phyloP scores from a whole-genome alignment of 108 stramenopile genomes.

The Cylindrotheca fusiformis region DNA sequence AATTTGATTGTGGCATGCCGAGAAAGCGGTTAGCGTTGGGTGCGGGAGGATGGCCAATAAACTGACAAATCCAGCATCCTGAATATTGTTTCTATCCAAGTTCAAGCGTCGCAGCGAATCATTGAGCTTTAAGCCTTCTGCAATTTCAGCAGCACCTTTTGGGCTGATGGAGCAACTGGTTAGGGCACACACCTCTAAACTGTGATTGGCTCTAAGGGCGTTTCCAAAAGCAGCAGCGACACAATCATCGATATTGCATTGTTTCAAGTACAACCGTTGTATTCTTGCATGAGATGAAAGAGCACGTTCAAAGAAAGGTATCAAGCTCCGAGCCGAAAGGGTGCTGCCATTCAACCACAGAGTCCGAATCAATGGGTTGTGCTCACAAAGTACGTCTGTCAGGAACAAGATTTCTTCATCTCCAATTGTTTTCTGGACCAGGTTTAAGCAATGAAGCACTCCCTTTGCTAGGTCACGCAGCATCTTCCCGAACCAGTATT shows the following conservation, averaged over 20 bases:
- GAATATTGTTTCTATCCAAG: slow-evolving; percentile 51
- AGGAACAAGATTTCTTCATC: slow-evolving; percentile 40
- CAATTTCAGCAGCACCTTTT: slow-evolving; percentile 29
- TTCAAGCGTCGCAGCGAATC: slow-evolving; percentile 45
- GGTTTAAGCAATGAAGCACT: slow-evolving; percentile 12
- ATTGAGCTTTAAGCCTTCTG: slow-evolving; percentile 30
- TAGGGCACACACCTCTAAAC: slow-evolving; percentile 22
- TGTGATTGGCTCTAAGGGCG: slow-evolving; percentile 8
- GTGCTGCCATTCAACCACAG: slow-evolving; percentile 8
- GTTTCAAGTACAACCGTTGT: slow-evolving; percentile 27
- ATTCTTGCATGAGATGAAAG: slow-evolving; percentile 11
- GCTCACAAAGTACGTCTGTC: slow-evolving; percentile 1
- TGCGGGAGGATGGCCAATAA: slow-evolving; percentile 20
- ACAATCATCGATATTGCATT: slow-evolving; percentile 21
- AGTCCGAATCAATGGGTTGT: slow-evolving; percentile 9
- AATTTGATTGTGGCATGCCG: slow-evolving; percentile 26
- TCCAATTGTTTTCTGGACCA: slow-evolving; percentile 19
- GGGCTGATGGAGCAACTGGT: slow-evolving; percentile 6
- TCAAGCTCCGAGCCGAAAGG: slow-evolving; percentile 20
- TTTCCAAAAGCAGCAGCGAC: slow-evolving; percentile 21
- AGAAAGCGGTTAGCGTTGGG: slow-evolving; percentile 21
- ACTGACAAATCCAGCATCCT: slow-evolving; percentile 35
- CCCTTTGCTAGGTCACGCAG: slow-evolving; percentile 19
- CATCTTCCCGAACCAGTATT: slow-evolving; percentile 34
- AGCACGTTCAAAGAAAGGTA: slow-evolving; percentile 15